Evolutionary conservation across 495 filamentous ascomycete genomes (phyloP).

Genomic region (Penicillium arizonense): DNA sequence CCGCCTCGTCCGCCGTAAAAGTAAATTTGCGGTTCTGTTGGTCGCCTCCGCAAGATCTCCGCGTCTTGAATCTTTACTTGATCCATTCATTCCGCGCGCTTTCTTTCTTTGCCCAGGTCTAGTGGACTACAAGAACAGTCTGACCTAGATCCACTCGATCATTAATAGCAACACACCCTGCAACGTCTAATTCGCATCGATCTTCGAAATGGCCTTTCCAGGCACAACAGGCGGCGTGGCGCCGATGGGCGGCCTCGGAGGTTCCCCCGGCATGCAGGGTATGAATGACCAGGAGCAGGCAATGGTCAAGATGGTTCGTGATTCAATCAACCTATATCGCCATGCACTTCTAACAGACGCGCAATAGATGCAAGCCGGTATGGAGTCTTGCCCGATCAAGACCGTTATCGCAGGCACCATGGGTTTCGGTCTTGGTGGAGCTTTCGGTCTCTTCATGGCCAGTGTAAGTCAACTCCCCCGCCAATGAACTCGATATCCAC

Average conservation of each 20-base stretch:
- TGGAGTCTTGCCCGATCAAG: slow-evolving; percentile 89
- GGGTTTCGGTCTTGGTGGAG: slow-evolving; percentile 85
- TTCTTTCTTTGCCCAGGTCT: background rate
- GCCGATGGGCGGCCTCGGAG: slow-evolving; percentile 27
- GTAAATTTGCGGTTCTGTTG: slow-evolving; percentile 34
- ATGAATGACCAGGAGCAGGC: slow-evolving; percentile 53
- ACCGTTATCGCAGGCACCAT: slow-evolving; percentile 78
- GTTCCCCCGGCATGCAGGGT: slow-evolving; percentile 30
- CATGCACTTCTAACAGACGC: slow-evolving; percentile 18
- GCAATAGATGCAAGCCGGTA: slow-evolving; percentile 68
- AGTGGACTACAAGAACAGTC: background rate
- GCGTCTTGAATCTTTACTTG: slow-evolving; percentile 8
- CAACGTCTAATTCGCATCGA: background rate
- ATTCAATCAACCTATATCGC: slow-evolving; percentile 29
- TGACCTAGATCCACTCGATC: background rate
- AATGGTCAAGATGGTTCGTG: slow-evolving; percentile 51
- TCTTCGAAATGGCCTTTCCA: slow-evolving; percentile 43
- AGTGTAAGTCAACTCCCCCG: slow-evolving; percentile 54
- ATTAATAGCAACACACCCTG: background rate
- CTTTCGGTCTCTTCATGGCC: slow-evolving; percentile 96
- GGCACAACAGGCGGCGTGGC: slow-evolving; percentile 40
- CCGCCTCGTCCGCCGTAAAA: slow-evolving; percentile 17
- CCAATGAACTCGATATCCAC: background rate
- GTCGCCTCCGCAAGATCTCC: slow-evolving; percentile 36
- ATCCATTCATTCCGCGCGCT: background rate